Conservation (phyloP, 1,284 basidiomycete species). For the Ganoderma meredithae region DNA sequence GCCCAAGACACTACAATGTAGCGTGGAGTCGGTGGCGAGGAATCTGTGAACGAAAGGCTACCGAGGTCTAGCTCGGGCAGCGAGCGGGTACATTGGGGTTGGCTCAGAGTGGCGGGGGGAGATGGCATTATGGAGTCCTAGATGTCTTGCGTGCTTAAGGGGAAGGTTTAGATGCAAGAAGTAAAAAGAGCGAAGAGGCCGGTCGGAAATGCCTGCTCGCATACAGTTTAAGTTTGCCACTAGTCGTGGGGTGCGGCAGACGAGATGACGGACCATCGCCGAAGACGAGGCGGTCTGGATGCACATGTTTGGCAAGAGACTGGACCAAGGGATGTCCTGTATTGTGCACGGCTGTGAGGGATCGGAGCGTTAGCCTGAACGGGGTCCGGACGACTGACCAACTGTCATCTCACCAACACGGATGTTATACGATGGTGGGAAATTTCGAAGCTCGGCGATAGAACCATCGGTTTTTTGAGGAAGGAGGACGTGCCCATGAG, state of each 20-base stretch:
- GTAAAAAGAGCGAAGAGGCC: background rate
- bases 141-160: background rate
- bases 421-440: constrained; percentile 12
- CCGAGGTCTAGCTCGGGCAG: constrained; percentile 3
- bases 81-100: background rate
- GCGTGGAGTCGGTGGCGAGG: background rate
- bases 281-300: background rate
- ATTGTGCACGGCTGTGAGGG: constrained; percentile 7
- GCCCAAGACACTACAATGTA: constrained; percentile 1
- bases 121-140: constrained; percentile 1
- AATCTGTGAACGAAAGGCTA: background rate
- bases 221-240: constrained; percentile 8
- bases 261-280: background rate
- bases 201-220: background rate
- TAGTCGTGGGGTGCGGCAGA: background rate
- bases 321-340: background rate
- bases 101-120: background rate
- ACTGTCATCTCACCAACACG: constrained; percentile 9
- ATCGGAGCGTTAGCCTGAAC: constrained; percentile 1
- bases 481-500: background rate
- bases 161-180: background rate
- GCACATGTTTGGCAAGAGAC: background rate
- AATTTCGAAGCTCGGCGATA: constrained; percentile 6
- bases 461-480: constrained; percentile 5
- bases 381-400: constrained; percentile 3